Percentiles rank a stretch among this genome's conserved stretches.
Evolutionary conservation across 108 stramenopile genomes (phyloP).

Genomic region (Nitzschia inconspicua): DNA sequence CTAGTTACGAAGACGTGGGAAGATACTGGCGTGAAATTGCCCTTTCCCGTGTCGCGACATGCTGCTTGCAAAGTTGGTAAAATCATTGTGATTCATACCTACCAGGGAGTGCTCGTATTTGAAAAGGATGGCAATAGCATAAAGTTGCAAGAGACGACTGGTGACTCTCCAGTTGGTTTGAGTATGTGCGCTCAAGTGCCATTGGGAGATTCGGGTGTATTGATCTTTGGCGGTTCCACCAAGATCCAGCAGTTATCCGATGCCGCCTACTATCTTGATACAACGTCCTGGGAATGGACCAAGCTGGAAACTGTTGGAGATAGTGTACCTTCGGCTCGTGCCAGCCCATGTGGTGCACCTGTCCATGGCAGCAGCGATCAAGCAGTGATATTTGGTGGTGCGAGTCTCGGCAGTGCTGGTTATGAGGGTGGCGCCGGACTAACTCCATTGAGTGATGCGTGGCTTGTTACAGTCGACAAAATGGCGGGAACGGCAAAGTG

Average conservation of each 20-base stretch:
- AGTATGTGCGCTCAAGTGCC: conserved; percentile 17
- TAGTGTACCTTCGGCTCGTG: conserved; percentile 18
- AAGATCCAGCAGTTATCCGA: not conserved
- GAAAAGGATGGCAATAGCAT: not conserved
- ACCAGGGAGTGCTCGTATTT: conserved; percentile 3
- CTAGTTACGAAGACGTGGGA: not conserved
- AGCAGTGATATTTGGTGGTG: conserved; percentile 18
- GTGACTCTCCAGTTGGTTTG: conserved; percentile 3
- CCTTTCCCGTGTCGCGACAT: conserved; percentile 18
- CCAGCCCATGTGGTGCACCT: not conserved
- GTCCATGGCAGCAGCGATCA: not conserved
- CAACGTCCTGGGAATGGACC: conserved; percentile 25
- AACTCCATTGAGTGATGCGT: conserved; percentile 2
- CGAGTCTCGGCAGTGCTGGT: not conserved
- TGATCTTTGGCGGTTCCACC: conserved; percentile 19
- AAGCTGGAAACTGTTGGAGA: conserved; percentile 22
- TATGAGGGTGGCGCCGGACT: conserved; percentile 8
- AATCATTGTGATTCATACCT: conserved; percentile 12
- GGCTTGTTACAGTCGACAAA: conserved; percentile 14
- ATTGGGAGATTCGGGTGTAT: not conserved
- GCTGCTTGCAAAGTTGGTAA: conserved; percentile 8
- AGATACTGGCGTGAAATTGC: not conserved
- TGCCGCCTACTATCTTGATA: conserved; percentile 9
- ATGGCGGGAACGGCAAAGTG: not conserved
- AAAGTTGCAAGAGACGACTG: not conserved